Evolutionary conservation across 805 yeast genomes (phyloP).

Genomic region (Danielozyma ontarioensis): DNA sequence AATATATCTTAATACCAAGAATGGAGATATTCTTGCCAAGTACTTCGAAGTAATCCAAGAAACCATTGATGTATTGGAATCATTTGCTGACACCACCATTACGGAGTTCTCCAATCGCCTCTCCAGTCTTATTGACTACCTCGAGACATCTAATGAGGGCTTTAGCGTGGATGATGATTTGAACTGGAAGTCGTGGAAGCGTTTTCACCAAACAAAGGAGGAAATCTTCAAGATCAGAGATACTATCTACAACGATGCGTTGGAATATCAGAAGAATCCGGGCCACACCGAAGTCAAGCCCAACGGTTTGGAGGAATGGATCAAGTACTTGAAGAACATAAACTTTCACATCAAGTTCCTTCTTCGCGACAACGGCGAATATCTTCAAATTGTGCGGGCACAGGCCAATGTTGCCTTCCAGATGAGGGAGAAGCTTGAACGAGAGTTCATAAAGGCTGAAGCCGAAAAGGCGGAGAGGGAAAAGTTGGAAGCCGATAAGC

Average conservation of each 20-base stretch:
- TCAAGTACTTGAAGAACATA: conserved; percentile 32
- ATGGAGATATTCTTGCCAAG: conserved; percentile 19
- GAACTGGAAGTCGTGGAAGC: conserved; percentile 38
- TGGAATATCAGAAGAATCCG: conserved; percentile 15
- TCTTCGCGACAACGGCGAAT: conserved; percentile 57
- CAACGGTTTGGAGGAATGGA: conserved; percentile 32
- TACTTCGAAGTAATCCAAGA: conserved; percentile 31
- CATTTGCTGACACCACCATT: conserved; percentile 65
- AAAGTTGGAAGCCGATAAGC: conserved; percentile 1
- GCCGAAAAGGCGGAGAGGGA: conserved; percentile 3
- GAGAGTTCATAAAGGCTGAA: conserved; percentile 7
- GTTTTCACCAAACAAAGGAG: conserved; percentile 53
- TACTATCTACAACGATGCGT: conserved; percentile 29
- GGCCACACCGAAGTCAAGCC: conserved; percentile 11
- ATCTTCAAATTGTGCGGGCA: conserved; percentile 39
- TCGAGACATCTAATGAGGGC: conserved; percentile 25
- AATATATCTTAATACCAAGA: conserved; percentile 18
- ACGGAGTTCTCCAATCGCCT: conserved; percentile 60
- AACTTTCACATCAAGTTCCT: conserved; percentile 45
- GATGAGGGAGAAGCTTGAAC: conserved; percentile 24
- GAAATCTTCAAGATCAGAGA: conserved; percentile 54
- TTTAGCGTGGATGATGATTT: conserved; percentile 10
- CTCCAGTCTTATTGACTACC: conserved; percentile 44
- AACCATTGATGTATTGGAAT: conserved; percentile 29
- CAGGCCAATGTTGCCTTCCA: conserved; percentile 41